These are phyloP conservation scores for Cicer yamashitae DNA, from an alignment of 306 rosid genomes.

Conservation along the genomic window DNA sequence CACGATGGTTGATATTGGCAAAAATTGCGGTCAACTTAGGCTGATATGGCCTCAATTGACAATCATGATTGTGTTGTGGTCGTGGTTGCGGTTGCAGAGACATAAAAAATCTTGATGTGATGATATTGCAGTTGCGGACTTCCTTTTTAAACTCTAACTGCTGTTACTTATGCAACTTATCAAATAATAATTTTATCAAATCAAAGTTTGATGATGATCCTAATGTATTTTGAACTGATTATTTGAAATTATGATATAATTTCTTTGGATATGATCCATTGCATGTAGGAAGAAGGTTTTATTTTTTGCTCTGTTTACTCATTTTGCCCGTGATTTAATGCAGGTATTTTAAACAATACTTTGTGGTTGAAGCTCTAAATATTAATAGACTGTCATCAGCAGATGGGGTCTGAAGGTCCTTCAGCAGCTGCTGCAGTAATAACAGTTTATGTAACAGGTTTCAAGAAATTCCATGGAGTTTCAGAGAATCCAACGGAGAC, in stretches of 20 bases:
- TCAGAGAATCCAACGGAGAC: constrained; percentile 93
- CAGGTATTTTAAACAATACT: constrained; percentile 54
- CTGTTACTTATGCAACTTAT: constrained; percentile 26
- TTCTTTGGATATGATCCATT: constrained; percentile 2
- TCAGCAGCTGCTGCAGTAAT: constrained; percentile 64
- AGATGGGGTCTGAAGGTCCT: constrained; percentile 98
- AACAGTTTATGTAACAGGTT: constrained; percentile 85
- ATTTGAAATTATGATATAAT: constrained; percentile 2
- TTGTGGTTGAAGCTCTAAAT: constrained; percentile 48
- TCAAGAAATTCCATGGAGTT: constrained; percentile 97
- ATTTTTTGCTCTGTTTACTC: constrained; percentile 21
- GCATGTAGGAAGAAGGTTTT: background rate
- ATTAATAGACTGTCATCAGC: constrained; percentile 45
- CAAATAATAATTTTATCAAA: background rate
- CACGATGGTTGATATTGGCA: background rate
- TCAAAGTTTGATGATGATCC: background rate
- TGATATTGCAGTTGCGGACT: background rate
- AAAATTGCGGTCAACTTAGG: background rate
- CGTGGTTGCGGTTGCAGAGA: background rate
- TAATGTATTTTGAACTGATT: background rate
- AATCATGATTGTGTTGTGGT: background rate
- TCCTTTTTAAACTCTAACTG: background rate
- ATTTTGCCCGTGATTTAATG: constrained; percentile 39
- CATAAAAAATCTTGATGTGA: background rate
- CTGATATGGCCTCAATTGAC: background rate